Evolutionary conservation across 129 eudicot genomes (phyloP).

Genomic region (Flaveria sonorensis): DNA sequence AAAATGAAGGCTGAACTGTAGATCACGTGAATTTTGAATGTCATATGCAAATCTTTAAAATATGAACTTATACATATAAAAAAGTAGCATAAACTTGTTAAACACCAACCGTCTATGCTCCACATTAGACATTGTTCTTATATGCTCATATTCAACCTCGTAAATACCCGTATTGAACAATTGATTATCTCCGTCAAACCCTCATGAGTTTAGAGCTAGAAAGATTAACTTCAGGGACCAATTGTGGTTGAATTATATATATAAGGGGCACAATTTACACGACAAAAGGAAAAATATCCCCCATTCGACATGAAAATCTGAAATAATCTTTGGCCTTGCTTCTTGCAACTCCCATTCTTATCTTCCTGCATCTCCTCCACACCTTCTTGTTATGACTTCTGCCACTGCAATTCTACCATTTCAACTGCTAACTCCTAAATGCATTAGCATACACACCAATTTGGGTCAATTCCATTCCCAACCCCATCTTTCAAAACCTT

Average conservation of each 20-base stretch:
- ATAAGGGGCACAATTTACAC: background rate
- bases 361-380: conserved; percentile 31
- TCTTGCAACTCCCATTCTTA: conserved; percentile 36
- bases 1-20: no score
- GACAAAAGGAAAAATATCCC: background rate
- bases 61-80: no score
- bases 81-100: no score
- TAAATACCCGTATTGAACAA: no score
- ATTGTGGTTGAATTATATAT: background rate
- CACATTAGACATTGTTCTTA: no score
- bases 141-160: no score
- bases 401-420: conserved; percentile 37
- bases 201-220: background rate
- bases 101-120: no score
- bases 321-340: conserved; percentile 30
- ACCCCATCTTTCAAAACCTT: conserved; percentile 35
- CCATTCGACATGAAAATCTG: background rate
- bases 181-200: no score
- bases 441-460: conserved; percentile 25
- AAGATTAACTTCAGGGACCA: conserved; percentile 30
- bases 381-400: conserved; percentile 41
- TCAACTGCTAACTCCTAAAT: conserved; percentile 39
- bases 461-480: conserved; percentile 16
- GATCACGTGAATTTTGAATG: no score
- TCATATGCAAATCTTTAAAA: no score